phyloP scores from a whole-genome alignment of 2,329 filamentous ascomycete species.

The Diaporthe eres region DNA sequence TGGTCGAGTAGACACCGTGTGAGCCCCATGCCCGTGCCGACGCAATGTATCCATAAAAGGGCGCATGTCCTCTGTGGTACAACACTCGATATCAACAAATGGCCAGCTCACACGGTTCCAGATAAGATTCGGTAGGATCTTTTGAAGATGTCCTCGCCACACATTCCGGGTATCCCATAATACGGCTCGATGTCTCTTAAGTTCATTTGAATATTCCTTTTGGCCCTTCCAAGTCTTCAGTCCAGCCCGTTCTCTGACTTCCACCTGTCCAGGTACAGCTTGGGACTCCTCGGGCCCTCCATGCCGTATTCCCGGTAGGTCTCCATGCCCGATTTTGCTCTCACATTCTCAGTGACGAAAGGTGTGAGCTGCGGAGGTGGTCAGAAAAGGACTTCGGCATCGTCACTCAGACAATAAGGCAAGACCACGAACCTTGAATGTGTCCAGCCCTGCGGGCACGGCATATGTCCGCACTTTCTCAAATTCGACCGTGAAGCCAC shows the following conservation, averaged over 20 bases:
- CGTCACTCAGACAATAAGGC: not conserved
- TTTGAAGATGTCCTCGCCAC: no score
- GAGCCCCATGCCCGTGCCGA: no score
- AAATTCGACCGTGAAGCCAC: slow-evolving; percentile 88
- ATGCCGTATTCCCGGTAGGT: slow-evolving; percentile 47
- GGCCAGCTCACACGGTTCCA: no score
- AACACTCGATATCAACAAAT: no score
- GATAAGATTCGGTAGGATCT: no score
- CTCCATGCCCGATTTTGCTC: slow-evolving; percentile 53
- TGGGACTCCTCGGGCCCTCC: slow-evolving; percentile 71
- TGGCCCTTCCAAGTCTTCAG: slow-evolving; percentile 49
- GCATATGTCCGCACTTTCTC: slow-evolving; percentile 92
- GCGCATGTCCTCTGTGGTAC: no score
- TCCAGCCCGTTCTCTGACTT: slow-evolving; percentile 77
- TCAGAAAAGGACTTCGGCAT: slow-evolving; percentile 37
- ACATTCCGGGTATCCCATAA: no score
- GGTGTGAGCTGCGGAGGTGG: slow-evolving; percentile 75
- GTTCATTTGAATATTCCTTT: no score
- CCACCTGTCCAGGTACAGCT: slow-evolving; percentile 75
- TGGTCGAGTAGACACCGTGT: no score
- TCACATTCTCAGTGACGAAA: slow-evolving; percentile 77
- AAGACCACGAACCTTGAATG: slow-evolving; percentile 75
- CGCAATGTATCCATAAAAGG: no score
- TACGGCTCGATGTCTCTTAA: no score
- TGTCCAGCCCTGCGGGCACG: slow-evolving; percentile 77